A percentile compares a stretch with the other conserved stretches of the same genome.
Evolutionary conservation across 2,329 filamentous ascomycete genomes (phyloP).

Genomic region (Fusarium compactum): DNA sequence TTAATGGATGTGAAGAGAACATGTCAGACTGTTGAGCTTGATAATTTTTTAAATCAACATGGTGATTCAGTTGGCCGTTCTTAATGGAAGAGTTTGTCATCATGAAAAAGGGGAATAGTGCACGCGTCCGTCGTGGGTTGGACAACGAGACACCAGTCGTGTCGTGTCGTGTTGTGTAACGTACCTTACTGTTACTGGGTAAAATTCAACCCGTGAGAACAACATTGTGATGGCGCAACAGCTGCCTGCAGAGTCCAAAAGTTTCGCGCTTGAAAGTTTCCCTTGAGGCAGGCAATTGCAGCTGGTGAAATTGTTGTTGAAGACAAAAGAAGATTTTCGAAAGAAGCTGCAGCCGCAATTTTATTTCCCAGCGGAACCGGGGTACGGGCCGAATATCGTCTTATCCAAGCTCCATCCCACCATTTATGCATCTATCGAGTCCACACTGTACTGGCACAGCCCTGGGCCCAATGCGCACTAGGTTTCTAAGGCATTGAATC

Average conservation of each 20-base stretch:
- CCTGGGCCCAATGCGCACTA: not conserved
- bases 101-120: constrained; percentile 50
- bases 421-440: constrained; percentile 47
- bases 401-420: constrained; percentile 44
- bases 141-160: constrained; percentile 30
- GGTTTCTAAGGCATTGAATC: constrained; percentile 26
- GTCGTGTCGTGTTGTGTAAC: constrained; percentile 29
- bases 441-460: constrained; percentile 40
- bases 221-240: not conserved
- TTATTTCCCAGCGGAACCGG: constrained; percentile 26
- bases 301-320: constrained; percentile 19
- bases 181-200: constrained; percentile 37
- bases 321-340: constrained; percentile 19
- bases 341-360: constrained; percentile 21
- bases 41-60: constrained; percentile 69
- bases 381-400: constrained; percentile 36
- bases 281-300: constrained; percentile 5
- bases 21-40: constrained; percentile 75
- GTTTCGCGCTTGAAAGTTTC: constrained; percentile 17
- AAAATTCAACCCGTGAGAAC: not conserved
- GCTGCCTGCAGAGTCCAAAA: not conserved
- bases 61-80: constrained; percentile 74
- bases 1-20: constrained; percentile 14
- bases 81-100: constrained; percentile 71
- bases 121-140: constrained; percentile 16